Evolutionary conservation across 495 filamentous ascomycete genomes (phyloP).

Genomic region (Xylaria telfairii): DNA sequence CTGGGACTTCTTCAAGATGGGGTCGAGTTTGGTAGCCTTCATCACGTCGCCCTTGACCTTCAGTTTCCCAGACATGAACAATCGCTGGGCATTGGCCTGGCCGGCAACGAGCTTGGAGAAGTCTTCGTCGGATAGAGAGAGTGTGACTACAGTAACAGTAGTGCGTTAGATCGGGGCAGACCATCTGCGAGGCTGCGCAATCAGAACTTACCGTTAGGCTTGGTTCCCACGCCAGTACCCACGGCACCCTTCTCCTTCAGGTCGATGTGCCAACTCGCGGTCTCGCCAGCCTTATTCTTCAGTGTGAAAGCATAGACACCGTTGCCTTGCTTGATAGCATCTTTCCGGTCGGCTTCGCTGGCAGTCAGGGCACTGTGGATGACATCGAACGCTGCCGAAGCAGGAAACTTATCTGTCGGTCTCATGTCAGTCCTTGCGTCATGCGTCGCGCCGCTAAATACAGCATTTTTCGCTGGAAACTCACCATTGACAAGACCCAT

Average conservation of each 20-base stretch:
- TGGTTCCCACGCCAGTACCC: slow-evolving; percentile 74
- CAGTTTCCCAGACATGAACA: slow-evolving; percentile 97
- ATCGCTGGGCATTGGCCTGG: slow-evolving; percentile 89
- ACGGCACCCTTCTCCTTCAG: slow-evolving; percentile 88
- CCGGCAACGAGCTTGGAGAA: slow-evolving; percentile 82
- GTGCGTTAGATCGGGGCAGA: slow-evolving; percentile 18
- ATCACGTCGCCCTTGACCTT: slow-evolving; percentile 99
- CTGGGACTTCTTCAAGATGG: slow-evolving; percentile 87
- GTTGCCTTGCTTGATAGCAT: slow-evolving; percentile 84
- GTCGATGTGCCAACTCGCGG: slow-evolving; percentile 91
- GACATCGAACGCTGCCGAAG: slow-evolving; percentile 87
- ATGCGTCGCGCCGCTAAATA: neutral
- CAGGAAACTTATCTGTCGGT: slow-evolving; percentile 78
- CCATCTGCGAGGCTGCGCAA: slow-evolving; percentile 7
- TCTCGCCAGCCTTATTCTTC: slow-evolving; percentile 82
- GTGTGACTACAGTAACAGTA: slow-evolving; percentile 65
- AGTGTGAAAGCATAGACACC: slow-evolving; percentile 90
- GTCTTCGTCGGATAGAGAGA: slow-evolving; percentile 83
- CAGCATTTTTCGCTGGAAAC: slow-evolving; percentile 18
- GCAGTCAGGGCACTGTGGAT: slow-evolving; percentile 77
- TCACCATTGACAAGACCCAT: slow-evolving; percentile 89
- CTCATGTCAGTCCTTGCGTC: slow-evolving; percentile 25
- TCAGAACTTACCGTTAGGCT: slow-evolving; percentile 77
- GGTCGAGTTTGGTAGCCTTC: slow-evolving; percentile 98
- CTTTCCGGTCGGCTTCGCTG: slow-evolving; percentile 77